These are phyloP conservation scores for Agrostemma githago DNA, from an alignment of 148 eudicot genomes.

Conservation along the genomic window DNA sequence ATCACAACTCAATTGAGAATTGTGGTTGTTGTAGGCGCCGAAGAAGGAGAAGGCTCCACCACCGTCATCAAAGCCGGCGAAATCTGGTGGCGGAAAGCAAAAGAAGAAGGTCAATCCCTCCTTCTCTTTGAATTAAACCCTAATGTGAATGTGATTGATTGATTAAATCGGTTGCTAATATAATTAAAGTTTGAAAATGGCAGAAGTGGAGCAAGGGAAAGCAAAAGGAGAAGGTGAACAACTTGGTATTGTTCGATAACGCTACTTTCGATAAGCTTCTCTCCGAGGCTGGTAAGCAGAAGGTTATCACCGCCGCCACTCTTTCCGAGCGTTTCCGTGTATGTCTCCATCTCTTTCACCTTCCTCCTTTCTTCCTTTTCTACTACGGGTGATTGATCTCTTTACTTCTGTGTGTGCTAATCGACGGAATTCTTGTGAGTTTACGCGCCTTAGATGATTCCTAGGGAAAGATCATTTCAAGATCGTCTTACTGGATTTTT, in stretches of 20 bases:
- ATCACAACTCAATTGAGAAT: too few species aligned
- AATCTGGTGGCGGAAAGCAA: constrained; percentile 34
- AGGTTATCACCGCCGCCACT: constrained; percentile 33
- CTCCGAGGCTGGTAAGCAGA: constrained; percentile 25
- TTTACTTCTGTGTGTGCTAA: too few species aligned
- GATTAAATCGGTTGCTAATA: too few species aligned
- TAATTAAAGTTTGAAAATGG: not conserved
- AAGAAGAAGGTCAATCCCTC: constrained; percentile 28
- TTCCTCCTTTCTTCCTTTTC: not conserved
- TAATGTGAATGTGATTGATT: not conserved
- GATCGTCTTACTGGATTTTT: too few species aligned
- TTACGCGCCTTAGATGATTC: too few species aligned
- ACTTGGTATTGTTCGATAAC: constrained; percentile 31
- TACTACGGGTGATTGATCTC: not conserved
- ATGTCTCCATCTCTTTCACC: not conserved
- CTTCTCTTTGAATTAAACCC: not conserved
- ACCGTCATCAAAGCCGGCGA: constrained; percentile 31
- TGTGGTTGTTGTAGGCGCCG: constrained; percentile 7
- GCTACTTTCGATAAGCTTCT: constrained; percentile 30
- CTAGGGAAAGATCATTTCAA: too few species aligned
- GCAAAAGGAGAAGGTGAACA: constrained; percentile 45
- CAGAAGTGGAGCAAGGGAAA: constrained; percentile 45
- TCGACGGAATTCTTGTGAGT: too few species aligned
- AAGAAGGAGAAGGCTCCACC: constrained; percentile 36
- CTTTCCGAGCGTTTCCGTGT: constrained; percentile 35